Conservation (phyloP, 805 yeast species). For the Isabelozyma heimii region DNA sequence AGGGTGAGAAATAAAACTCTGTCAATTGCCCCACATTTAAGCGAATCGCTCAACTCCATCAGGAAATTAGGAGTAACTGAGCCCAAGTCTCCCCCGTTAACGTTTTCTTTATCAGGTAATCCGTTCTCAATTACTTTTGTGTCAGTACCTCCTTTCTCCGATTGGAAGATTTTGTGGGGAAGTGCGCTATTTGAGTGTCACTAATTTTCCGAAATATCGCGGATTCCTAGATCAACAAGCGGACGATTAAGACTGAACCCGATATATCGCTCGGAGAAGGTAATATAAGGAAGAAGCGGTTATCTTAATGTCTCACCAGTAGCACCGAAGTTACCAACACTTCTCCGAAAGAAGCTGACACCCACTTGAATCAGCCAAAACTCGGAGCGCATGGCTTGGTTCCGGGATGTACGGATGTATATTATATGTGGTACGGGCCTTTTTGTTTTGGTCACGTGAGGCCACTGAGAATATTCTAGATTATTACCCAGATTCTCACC, state of each 20-base stretch:
- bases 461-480: not conserved
- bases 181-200: not conserved
- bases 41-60: not conserved
- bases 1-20: not conserved
- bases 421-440: not conserved
- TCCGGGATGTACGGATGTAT: not conserved
- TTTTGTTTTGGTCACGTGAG: not conserved
- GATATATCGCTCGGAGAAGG: not conserved
- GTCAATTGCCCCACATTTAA: not conserved
- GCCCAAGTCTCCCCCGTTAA: too few relatives aligned
- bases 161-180: not conserved
- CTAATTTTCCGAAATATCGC: not conserved
- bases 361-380: not conserved
- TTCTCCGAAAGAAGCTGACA: not conserved
- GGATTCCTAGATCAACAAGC: not conserved
- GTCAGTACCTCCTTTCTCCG: too few relatives aligned
- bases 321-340: not conserved
- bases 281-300: not conserved
- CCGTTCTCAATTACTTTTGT: too few relatives aligned
- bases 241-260: too few relatives aligned
- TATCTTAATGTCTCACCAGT: not conserved
- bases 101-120: too few relatives aligned
- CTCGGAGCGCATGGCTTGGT: not conserved
- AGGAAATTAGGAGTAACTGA: too few relatives aligned
- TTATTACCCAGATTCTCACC: not conserved